These are phyloP conservation scores for Guadua angustifolia DNA, from an alignment of 176 grass and related monocot species.

Conservation along the genomic window DNA sequence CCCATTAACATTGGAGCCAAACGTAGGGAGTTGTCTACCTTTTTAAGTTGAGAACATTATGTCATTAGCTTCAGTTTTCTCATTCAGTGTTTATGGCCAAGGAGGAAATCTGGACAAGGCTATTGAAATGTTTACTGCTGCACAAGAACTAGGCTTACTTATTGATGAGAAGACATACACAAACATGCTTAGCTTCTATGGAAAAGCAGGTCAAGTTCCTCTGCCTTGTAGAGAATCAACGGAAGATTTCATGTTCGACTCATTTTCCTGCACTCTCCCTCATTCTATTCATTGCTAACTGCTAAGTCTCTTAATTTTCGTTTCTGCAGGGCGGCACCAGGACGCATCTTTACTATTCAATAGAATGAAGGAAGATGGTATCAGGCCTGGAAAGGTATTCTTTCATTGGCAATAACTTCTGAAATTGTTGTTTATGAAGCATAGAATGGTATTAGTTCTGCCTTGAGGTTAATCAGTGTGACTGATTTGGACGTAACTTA, in stretches of 20 bases:
- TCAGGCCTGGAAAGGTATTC: slow-evolving; percentile 81
- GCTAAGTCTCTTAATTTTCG: background rate
- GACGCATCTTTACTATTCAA: slow-evolving; percentile 67
- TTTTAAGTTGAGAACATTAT: slow-evolving; percentile 8
- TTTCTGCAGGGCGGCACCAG: slow-evolving; percentile 65
- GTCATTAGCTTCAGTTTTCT: slow-evolving; percentile 41
- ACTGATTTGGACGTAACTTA: slow-evolving; percentile 10
- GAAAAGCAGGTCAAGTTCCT: slow-evolving; percentile 67
- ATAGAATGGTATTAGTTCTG: background rate
- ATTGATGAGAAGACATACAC: slow-evolving; percentile 82
- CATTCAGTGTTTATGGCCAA: slow-evolving; percentile 86
- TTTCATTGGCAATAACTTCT: background rate
- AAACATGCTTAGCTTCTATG: slow-evolving; percentile 88
- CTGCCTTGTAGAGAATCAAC: background rate
- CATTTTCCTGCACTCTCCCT: background rate
- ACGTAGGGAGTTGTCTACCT: background rate
- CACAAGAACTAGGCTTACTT: slow-evolving; percentile 54
- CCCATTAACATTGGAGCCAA: background rate
- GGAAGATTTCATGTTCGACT: background rate
- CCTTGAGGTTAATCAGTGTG: background rate
- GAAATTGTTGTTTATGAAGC: background rate
- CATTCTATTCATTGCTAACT: slow-evolving; percentile 27
- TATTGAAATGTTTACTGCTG: slow-evolving; percentile 71
- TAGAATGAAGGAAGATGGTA: slow-evolving; percentile 86
- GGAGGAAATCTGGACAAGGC: slow-evolving; percentile 88